phyloP scores from a whole-genome alignment of 2,329 filamentous ascomycete species.

The Akanthomyces dipterigenus region DNA sequence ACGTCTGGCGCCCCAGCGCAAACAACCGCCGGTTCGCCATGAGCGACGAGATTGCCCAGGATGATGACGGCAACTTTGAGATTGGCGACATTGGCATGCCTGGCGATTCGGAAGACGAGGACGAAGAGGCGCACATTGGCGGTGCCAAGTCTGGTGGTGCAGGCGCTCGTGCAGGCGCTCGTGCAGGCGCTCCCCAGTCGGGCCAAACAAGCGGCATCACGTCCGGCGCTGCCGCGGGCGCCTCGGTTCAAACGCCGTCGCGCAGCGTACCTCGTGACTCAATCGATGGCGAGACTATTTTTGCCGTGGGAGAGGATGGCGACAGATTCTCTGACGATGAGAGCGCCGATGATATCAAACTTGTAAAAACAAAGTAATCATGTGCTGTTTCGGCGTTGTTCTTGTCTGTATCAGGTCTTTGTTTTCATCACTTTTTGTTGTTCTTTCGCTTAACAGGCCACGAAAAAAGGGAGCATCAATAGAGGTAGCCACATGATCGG shows the following conservation, averaged over 20 bases:
- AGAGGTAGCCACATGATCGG: neutral
- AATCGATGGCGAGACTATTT: conserved; percentile 86
- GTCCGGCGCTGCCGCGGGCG: neutral
- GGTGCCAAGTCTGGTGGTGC: conserved; percentile 18
- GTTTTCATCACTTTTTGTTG: neutral
- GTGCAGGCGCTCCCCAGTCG: neutral
- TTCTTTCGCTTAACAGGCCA: neutral
- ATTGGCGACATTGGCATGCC: conserved; percentile 83
- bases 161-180: neutral
- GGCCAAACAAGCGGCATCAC: conserved; percentile 5
- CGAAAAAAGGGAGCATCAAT: neutral
- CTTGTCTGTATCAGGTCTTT: neutral
- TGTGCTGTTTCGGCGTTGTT: conserved; percentile 4
- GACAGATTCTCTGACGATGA: conserved; percentile 80
- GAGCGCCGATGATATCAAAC: conserved; percentile 44
- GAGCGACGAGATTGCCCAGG: conserved; percentile 98
- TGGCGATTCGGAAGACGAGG: conserved; percentile 50
- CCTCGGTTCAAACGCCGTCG: neutral
- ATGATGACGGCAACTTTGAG: conserved; percentile 92
- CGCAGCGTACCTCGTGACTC: conserved; percentile 44
- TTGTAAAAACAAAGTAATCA: conserved; percentile 42
- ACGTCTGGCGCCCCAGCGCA: conserved; percentile 91
- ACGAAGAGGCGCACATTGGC: conserved; percentile 48
- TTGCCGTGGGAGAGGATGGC: conserved; percentile 79
- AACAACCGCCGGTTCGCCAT: conserved; percentile 98